Evolutionary conservation across 495 filamentous ascomycete genomes (phyloP).

Genomic region (Podospora bellae-mahoneyi): DNA sequence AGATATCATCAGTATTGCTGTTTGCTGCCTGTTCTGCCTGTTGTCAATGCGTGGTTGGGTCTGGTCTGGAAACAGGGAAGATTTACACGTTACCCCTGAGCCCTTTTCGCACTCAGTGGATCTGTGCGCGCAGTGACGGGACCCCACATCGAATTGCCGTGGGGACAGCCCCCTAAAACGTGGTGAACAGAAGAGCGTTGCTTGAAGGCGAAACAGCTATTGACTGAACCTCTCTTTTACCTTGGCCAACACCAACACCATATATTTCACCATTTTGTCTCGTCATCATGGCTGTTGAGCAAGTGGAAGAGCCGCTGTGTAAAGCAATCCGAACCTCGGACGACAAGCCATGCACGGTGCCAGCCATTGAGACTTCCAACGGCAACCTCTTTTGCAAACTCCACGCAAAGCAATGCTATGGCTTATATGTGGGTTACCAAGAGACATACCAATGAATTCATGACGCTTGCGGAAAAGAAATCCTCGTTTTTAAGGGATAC

Average conservation of each 20-base stretch:
- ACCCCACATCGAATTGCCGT: too few relatives aligned
- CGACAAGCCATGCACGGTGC: constrained; percentile 27
- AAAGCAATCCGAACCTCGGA: not conserved
- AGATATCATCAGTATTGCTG: too few relatives aligned
- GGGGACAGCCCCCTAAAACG: too few relatives aligned
- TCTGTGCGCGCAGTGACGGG: too few relatives aligned
- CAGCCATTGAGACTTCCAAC: constrained; percentile 33
- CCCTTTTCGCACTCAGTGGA: too few relatives aligned
- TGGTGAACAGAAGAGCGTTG: too few relatives aligned
- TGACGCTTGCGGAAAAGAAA: constrained; percentile 33
- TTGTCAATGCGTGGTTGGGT: too few relatives aligned
- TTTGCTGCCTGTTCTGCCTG: too few relatives aligned
- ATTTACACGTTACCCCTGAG: too few relatives aligned
- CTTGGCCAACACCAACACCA: not conserved
- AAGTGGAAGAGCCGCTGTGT: not conserved
- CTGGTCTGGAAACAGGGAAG: too few relatives aligned
- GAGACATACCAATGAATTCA: constrained; percentile 44
- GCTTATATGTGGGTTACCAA: constrained; percentile 52
- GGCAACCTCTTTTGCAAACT: constrained; percentile 49
- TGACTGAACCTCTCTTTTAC: too few relatives aligned
- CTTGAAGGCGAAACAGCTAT: not conserved
- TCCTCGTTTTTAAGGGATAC: constrained; percentile 38
- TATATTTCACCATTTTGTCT: too few relatives aligned
- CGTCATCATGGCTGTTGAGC: not conserved
- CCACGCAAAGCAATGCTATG: constrained; percentile 47